Conservation (phyloP, 169 alveolate species). For the Cryptosporidium sp. region DNA sequence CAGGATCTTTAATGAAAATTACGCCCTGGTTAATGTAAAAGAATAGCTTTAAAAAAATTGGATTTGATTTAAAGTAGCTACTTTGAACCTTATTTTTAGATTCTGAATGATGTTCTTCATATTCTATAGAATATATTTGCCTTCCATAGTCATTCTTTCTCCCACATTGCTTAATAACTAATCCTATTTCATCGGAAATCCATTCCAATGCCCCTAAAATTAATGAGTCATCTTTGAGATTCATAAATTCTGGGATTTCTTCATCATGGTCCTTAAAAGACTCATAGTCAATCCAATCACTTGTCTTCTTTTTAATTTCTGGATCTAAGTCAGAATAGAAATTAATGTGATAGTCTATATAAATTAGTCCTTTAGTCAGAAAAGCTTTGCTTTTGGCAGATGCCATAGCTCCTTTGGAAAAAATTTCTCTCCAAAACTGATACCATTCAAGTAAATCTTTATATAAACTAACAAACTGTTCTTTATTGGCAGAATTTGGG, state of each 20-base stretch:
- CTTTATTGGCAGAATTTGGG: background rate
- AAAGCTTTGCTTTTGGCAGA: slow-evolving; percentile 45
- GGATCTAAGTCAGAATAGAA: slow-evolving; percentile 20
- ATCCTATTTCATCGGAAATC: slow-evolving; percentile 44
- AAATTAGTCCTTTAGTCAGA: slow-evolving; percentile 30
- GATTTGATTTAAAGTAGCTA: slow-evolving; percentile 4
- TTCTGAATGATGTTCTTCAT: background rate
- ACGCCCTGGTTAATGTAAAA: slow-evolving; percentile 43
- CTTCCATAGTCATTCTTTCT: slow-evolving; percentile 21
- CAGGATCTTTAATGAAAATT: background rate
- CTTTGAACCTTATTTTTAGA: background rate
- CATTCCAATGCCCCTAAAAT: slow-evolving; percentile 16
- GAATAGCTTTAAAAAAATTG: background rate
- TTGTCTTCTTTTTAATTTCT: background rate
- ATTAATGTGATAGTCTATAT: slow-evolving; percentile 58
- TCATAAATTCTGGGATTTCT: background rate
- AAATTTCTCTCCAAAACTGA: slow-evolving; percentile 25
- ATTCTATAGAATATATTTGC: slow-evolving; percentile 34
- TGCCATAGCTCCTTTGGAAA: slow-evolving; percentile 14
- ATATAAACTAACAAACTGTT: background rate
- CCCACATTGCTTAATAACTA: slow-evolving; percentile 14
- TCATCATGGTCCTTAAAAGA: background rate
- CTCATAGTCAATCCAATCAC: slow-evolving; percentile 35
- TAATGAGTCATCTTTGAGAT: slow-evolving; percentile 15
- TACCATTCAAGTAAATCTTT: slow-evolving; percentile 57